Conservation (phyloP, 2,329 filamentous ascomycete species). For the Fusarium austroafricanum region DNA sequence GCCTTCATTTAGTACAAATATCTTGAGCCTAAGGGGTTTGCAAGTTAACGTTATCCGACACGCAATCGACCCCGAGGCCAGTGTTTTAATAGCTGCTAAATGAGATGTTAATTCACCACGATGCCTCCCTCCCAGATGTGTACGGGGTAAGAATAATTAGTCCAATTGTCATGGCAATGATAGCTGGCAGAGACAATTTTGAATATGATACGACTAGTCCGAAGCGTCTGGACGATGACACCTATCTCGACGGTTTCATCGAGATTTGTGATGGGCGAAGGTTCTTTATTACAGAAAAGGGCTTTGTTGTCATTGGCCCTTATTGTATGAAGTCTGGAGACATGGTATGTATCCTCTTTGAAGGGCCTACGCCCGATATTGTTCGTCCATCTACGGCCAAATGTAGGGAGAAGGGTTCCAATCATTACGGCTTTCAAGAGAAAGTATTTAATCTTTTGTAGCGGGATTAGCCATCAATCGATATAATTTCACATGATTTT, state of each 20-base stretch:
- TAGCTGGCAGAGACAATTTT: neutral
- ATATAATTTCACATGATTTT: too few relatives aligned
- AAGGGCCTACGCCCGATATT: neutral
- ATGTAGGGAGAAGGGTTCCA: too few relatives aligned
- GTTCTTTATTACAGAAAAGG: neutral
- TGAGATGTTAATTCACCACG: neutral
- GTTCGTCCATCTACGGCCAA: neutral
- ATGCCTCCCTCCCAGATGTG: fast-evolving
- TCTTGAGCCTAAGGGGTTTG: neutral
- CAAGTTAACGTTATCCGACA: neutral
- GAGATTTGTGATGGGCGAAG: fast-evolving
- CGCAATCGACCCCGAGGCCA: too few relatives aligned
- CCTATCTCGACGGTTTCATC: neutral
- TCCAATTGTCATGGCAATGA: neutral
- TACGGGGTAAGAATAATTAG: neutral
- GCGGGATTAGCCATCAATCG: too few relatives aligned
- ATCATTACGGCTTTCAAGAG: too few relatives aligned
- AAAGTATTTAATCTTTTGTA: too few relatives aligned
- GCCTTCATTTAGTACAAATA: fast-evolving
- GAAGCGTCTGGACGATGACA: neutral
- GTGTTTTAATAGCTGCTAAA: fast-evolving
- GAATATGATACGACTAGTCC: too few relatives aligned
- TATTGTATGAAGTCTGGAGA: neutral
- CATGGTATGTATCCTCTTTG: neutral
- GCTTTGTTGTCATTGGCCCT: neutral